Conservation (phyloP, 176 grass and related monocot genomes). For the Carex scoparia region DNA sequence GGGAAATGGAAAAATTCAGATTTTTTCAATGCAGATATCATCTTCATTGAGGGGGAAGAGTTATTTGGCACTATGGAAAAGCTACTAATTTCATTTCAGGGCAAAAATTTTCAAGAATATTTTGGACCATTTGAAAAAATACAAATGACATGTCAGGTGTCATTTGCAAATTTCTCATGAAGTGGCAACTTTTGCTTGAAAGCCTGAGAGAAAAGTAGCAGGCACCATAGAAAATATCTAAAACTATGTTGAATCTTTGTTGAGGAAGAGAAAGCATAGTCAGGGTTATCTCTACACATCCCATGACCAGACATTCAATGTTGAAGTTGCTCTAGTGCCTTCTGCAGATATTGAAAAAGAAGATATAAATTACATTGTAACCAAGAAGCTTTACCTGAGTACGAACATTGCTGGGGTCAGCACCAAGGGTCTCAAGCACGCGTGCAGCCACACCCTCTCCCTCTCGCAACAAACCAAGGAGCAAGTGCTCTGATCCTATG, state of each 20-base stretch:
- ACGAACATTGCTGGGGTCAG: slow-evolving; percentile 86
- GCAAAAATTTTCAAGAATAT: background rate
- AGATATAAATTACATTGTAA: background rate
- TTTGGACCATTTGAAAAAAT: background rate
- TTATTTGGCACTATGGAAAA: background rate
- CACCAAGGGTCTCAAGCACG: slow-evolving; percentile 88
- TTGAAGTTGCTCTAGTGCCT: background rate
- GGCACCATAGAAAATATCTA: background rate
- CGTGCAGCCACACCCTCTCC: slow-evolving; percentile 90
- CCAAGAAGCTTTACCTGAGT: slow-evolving; percentile 50
- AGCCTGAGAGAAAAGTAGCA: background rate
- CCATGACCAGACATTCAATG: background rate
- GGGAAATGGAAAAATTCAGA: slow-evolving; percentile 9
- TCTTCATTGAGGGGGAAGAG: background rate
- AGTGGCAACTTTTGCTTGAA: background rate
- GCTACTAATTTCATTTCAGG: background rate
- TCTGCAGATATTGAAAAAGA: background rate
- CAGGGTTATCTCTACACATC: background rate
- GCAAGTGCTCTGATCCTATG: slow-evolving; percentile 90
- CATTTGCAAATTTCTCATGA: background rate
- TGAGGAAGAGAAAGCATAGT: background rate
- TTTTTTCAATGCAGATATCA: background rate
- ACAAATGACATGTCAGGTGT: background rate
- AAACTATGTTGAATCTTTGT: background rate
- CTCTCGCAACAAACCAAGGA: slow-evolving; percentile 82